Evolutionary conservation across 1,139 yeast genomes (phyloP).

Genomic region (Geotrichum cucujoidarum): DNA sequence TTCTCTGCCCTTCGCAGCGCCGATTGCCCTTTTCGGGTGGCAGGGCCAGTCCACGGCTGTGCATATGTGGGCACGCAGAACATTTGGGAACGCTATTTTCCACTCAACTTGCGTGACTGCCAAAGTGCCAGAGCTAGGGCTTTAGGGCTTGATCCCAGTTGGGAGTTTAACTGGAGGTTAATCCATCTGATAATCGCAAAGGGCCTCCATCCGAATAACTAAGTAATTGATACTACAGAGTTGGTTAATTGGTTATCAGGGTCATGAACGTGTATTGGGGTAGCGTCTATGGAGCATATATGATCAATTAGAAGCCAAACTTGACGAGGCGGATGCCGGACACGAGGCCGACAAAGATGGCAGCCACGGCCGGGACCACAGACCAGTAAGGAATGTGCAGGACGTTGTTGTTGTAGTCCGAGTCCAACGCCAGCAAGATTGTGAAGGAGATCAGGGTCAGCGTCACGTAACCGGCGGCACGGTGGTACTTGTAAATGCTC

Average conservation of each 20-base stretch:
- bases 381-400: conserved; percentile 25
- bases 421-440: conserved; percentile 28
- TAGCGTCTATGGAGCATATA: too few species aligned
- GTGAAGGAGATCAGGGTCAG: conserved; percentile 26
- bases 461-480: conserved; percentile 30
- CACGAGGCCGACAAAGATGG: conserved; percentile 6
- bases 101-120: conserved; percentile 4
- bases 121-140: neutral
- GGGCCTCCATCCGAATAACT: too few species aligned
- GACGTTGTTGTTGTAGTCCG: conserved; percentile 29
- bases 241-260: too few species aligned
- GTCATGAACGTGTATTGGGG: too few species aligned
- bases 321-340: conserved; percentile 6
- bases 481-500: conserved; percentile 32
- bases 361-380: conserved; percentile 20
- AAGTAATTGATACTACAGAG: too few species aligned
- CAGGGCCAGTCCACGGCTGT: neutral
- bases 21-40: neutral
- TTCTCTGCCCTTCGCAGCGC: neutral
- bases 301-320: conserved; percentile 7
- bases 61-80: neutral
- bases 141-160: conserved; percentile 10
- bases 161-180: too few species aligned
- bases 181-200: too few species aligned
- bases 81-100: neutral